A percentile compares a stretch with the other conserved stretches of the same genome.
These are phyloP conservation scores for Gelatoporia subvermispora DNA, from an alignment of 768 basidiomycete species.

Conservation along the genomic window DNA sequence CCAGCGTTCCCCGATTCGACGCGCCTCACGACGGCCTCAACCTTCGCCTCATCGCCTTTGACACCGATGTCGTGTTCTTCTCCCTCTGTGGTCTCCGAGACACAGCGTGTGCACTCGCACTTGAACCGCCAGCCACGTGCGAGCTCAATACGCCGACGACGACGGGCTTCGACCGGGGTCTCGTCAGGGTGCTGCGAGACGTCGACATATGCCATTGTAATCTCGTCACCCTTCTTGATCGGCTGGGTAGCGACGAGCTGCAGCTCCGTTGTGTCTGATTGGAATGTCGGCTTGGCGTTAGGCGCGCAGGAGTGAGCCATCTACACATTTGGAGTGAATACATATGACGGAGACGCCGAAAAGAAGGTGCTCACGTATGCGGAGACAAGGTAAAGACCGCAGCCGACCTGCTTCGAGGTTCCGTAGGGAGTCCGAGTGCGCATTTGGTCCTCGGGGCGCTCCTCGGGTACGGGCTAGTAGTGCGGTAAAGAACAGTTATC, in stretches of 20 bases:
- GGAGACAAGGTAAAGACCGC: slow-evolving; percentile 71
- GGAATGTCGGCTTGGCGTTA: slow-evolving; percentile 60
- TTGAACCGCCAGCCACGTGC: slow-evolving; percentile 81
- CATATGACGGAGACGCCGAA: not conserved
- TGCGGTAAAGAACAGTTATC: not conserved
- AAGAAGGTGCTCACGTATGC: slow-evolving; percentile 51
- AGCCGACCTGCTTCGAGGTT: slow-evolving; percentile 70
- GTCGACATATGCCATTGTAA: slow-evolving; percentile 75
- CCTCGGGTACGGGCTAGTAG: slow-evolving; percentile 44
- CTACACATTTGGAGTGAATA: slow-evolving; percentile 22
- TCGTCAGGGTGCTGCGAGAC: slow-evolving; percentile 53
- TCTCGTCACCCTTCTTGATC: slow-evolving; percentile 70
- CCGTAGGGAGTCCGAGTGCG: slow-evolving; percentile 74
- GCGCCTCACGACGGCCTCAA: slow-evolving; percentile 32
- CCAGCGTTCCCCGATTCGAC: slow-evolving; percentile 8
- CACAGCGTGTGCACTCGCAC: slow-evolving; percentile 65
- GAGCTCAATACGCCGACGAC: slow-evolving; percentile 66
- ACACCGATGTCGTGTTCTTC: slow-evolving; percentile 27
- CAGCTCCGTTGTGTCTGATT: slow-evolving; percentile 61
- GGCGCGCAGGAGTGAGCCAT: slow-evolving; percentile 74
- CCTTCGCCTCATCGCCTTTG: slow-evolving; percentile 47
- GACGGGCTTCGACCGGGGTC: slow-evolving; percentile 47
- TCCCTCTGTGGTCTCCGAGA: slow-evolving; percentile 36
- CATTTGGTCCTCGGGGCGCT: slow-evolving; percentile 67
- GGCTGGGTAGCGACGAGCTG: slow-evolving; percentile 61